A percentile compares a stretch with the other conserved stretches of the same genome.
phyloP scores from a whole-genome alignment of 768 basidiomycete genomes.

The Sistotremastrum niveocremeum region DNA sequence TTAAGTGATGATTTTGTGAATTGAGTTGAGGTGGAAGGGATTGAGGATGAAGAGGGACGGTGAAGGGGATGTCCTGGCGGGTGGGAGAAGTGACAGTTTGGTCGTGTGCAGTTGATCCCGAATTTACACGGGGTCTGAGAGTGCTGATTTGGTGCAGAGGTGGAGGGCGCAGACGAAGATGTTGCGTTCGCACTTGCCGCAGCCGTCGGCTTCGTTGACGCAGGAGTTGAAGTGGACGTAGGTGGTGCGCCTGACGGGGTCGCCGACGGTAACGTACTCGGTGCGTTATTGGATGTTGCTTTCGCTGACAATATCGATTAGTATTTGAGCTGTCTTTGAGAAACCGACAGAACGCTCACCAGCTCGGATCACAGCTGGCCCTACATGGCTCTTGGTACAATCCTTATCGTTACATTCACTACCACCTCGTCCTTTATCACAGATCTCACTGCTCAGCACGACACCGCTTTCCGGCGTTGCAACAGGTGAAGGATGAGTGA shows the following conservation, averaged over 20 bases:
- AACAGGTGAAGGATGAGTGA: constrained; percentile 93
- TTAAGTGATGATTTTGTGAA: too few relatives aligned
- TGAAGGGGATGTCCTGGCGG: constrained; percentile 49
- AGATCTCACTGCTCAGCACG: constrained; percentile 87
- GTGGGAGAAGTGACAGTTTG: constrained; percentile 8
- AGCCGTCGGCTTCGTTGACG: constrained; percentile 6
- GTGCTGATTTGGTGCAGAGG: neutral
- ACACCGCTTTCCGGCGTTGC: constrained; percentile 91
- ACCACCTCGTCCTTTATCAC: constrained; percentile 57
- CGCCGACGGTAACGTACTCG: neutral
- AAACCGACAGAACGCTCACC: constrained; percentile 23
- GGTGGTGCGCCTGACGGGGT: constrained; percentile 19
- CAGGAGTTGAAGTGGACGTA: constrained; percentile 20
- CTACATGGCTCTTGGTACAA: constrained; percentile 83
- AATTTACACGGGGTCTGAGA: constrained; percentile 6
- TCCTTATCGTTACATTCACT: constrained; percentile 80
- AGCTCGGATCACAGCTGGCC: constrained; percentile 66
- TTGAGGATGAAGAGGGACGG: constrained; percentile 54
- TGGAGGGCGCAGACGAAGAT: too few relatives aligned
- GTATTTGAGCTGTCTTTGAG: constrained; percentile 8
- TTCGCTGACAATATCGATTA: neutral
- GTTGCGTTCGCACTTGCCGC: neutral
- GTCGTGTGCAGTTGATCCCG: constrained; percentile 6
- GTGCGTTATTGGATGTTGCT: neutral
- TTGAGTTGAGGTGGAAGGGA: constrained; percentile 13